These are phyloP conservation scores for Psophocarpus tetragonolobus DNA, from an alignment of 306 rosid genomes.

Conservation along the genomic window DNA sequence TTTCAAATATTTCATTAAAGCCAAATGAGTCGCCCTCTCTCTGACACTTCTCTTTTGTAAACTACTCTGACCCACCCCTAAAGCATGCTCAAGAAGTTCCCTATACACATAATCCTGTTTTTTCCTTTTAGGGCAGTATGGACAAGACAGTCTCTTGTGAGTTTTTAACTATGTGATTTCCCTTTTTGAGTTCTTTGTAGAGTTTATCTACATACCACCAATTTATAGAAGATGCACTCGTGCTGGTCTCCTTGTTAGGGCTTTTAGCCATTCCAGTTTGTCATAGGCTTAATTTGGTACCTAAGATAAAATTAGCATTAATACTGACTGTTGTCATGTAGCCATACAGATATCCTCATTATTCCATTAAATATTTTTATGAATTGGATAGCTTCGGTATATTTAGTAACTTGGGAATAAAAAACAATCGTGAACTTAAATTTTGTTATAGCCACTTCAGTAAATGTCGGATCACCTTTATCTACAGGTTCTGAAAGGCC, in stretches of 20 bases:
- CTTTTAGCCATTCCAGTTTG: constrained; percentile 43
- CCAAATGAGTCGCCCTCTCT: constrained; percentile 85
- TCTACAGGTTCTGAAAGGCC: constrained; percentile 50
- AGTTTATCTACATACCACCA: constrained; percentile 58
- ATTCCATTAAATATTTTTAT: constrained; percentile 12
- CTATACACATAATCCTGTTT: constrained; percentile 55
- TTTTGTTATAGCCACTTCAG: neutral
- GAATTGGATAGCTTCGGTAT: neutral
- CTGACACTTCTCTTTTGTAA: constrained; percentile 68
- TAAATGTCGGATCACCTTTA: constrained; percentile 47
- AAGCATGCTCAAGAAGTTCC: constrained; percentile 85
- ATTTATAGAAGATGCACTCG: constrained; percentile 60
- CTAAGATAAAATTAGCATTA: constrained; percentile 31
- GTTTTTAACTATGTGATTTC: constrained; percentile 56
- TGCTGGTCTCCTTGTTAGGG: constrained; percentile 56
- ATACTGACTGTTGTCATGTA: neutral
- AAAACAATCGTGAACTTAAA: neutral
- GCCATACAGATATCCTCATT: constrained; percentile 1
- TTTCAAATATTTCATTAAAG: constrained; percentile 69
- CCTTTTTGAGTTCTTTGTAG: constrained; percentile 66
- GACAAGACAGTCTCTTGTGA: constrained; percentile 66
- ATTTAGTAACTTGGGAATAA: neutral
- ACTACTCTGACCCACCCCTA: constrained; percentile 86
- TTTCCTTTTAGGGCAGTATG: constrained; percentile 72
- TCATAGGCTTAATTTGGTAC: constrained; percentile 38